These are phyloP conservation scores for Ettlia oleoabundans DNA, from an alignment of 139 green algal genomes.

Conservation along the genomic window DNA sequence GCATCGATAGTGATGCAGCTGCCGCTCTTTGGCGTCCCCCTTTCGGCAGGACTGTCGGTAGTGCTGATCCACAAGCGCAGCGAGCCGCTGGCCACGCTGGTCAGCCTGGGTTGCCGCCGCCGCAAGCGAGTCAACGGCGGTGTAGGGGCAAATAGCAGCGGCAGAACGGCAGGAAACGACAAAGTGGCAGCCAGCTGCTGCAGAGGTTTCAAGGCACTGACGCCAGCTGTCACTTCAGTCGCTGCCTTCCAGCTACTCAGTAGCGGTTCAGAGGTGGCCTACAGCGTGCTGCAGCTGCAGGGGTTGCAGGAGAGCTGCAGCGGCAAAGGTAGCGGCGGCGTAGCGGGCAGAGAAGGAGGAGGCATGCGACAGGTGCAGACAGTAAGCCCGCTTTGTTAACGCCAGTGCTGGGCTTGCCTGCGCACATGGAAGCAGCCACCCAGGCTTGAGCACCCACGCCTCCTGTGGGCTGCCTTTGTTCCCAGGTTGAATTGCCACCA, in stretches of 20 bases:
- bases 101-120: conserved; percentile 3
- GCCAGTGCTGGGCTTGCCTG: too few relatives aligned
- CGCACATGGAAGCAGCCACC: too few relatives aligned
- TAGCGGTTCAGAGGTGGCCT: background rate
- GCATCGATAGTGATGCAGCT: background rate
- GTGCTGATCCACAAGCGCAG: conserved; percentile 11
- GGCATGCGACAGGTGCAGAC: background rate
- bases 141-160: background rate
- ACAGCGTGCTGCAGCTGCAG: background rate
- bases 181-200: background rate
- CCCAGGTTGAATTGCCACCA: too few relatives aligned
- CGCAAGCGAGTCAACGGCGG: background rate
- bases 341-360: background rate
- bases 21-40: background rate
- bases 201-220: background rate
- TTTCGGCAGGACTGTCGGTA: background rate
- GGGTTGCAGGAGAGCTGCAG: too few relatives aligned
- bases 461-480: background rate
- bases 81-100: background rate
- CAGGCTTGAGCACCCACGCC: too few relatives aligned
- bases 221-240: background rate
- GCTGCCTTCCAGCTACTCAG: background rate
- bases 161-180: background rate
- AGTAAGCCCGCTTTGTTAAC: too few relatives aligned
- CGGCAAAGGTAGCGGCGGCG: background rate